Conservation (phyloP, 768 basidiomycete species). For the Panaeolus papilionaceus region DNA sequence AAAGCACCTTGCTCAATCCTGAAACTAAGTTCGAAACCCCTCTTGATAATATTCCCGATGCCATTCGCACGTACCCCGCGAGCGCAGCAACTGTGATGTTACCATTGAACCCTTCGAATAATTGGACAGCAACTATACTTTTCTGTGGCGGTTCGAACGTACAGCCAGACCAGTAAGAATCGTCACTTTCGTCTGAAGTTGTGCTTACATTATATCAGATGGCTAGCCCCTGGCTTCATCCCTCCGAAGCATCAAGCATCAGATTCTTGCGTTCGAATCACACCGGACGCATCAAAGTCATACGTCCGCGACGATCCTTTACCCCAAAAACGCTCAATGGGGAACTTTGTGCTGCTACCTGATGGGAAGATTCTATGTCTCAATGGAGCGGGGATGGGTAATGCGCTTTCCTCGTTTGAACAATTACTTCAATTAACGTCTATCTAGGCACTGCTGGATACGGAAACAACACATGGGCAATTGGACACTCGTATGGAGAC, state of each 20-base stretch:
- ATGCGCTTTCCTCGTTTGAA: constrained; percentile 20
- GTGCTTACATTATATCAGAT: constrained; percentile 35
- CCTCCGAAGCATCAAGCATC: constrained; percentile 62
- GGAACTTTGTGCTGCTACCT: constrained; percentile 71
- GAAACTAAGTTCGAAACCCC: constrained; percentile 58
- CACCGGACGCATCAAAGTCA: constrained; percentile 64
- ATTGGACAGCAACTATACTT: constrained; percentile 81
- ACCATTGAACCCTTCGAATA: constrained; percentile 80
- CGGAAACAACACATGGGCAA: constrained; percentile 56
- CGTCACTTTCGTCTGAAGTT: background rate
- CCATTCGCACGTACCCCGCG: constrained; percentile 75
- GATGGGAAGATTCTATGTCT: constrained; percentile 68
- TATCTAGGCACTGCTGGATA: constrained; percentile 68
- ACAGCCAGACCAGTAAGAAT: constrained; percentile 46
- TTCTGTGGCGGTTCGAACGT: constrained; percentile 85
- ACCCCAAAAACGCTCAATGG: constrained; percentile 74
- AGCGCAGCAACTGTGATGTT: constrained; percentile 80
- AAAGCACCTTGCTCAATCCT: constrained; percentile 68
- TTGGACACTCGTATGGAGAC: constrained; percentile 69
- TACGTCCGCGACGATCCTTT: constrained; percentile 72
- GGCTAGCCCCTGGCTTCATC: constrained; percentile 53
- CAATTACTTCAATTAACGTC: constrained; percentile 29
- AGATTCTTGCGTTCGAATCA: constrained; percentile 77
- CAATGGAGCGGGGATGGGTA: constrained; percentile 74
- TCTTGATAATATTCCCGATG: constrained; percentile 68